A percentile compares a stretch with the other conserved stretches of the same genome.
These are phyloP conservation scores for Pancytospora philotis DNA, from an alignment of 371 early-diverging fungal genomes.

Conservation along the genomic window DNA sequence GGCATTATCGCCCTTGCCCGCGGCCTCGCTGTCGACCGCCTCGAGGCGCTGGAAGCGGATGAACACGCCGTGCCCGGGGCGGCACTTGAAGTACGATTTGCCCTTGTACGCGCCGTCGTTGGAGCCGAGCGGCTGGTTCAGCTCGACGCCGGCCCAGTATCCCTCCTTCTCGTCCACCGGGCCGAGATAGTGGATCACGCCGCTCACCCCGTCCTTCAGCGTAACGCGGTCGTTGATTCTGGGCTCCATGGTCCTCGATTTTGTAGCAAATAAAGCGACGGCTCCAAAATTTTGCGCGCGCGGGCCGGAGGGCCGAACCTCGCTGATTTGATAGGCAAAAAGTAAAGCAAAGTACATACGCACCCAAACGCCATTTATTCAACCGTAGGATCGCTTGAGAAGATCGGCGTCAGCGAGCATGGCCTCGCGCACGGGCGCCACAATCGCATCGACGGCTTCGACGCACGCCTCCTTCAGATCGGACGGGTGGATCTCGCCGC, in stretches of 20 bases:
- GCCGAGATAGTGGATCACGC: slow-evolving; percentile 47
- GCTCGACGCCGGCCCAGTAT: slow-evolving; percentile 49
- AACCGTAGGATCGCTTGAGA: slow-evolving; percentile 60
- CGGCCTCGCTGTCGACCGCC: too few relatives aligned
- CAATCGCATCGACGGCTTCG: slow-evolving; percentile 69
- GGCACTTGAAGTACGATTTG: slow-evolving; percentile 47
- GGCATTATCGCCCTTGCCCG: too few relatives aligned
- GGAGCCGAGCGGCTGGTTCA: slow-evolving; percentile 40
- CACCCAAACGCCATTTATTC: neutral
- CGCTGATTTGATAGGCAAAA: too few relatives aligned
- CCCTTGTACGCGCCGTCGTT: slow-evolving; percentile 45
- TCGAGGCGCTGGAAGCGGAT: slow-evolving; percentile 23
- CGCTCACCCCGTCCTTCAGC: slow-evolving; percentile 19
- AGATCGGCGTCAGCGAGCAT: slow-evolving; percentile 62
- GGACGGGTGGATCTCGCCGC: slow-evolving; percentile 79
- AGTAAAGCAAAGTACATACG: too few relatives aligned
- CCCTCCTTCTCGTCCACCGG: slow-evolving; percentile 39
- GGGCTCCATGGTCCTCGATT: neutral
- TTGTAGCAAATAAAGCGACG: neutral
- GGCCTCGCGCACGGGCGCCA: slow-evolving; percentile 76
- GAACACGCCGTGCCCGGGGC: slow-evolving; percentile 45
- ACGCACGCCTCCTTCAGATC: slow-evolving; percentile 82
- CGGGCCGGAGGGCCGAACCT: too few relatives aligned
- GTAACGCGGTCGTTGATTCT: slow-evolving; percentile 26
- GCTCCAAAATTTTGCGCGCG: too few relatives aligned